Evolutionary conservation across 345 rosid species (phyloP).

Genomic region (Bruguiera gymnorhiza): DNA sequence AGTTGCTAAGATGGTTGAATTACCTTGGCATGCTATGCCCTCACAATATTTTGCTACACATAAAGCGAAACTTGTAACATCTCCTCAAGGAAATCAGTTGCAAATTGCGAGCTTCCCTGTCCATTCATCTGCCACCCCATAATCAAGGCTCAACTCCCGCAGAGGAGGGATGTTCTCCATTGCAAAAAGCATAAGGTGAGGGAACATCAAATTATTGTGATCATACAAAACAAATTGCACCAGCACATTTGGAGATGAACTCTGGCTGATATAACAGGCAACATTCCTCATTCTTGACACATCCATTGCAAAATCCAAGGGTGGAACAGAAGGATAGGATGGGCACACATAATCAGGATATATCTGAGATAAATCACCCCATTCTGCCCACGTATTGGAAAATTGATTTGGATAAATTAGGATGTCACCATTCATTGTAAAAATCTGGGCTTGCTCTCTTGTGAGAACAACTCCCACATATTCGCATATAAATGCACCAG

Average conservation of each 20-base stretch:
- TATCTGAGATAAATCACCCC: slow-evolving; percentile 88
- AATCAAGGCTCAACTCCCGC: slow-evolving; percentile 89
- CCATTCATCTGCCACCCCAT: slow-evolving; percentile 83
- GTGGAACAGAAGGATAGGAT: slow-evolving; percentile 63
- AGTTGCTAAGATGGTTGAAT: background rate
- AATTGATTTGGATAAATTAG: slow-evolving; percentile 73
- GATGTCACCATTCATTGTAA: slow-evolving; percentile 76
- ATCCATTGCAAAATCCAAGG: slow-evolving; percentile 90
- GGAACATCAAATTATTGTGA: slow-evolving; percentile 84
- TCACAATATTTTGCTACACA: slow-evolving; percentile 17
- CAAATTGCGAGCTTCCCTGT: slow-evolving; percentile 75
- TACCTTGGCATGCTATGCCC: slow-evolving; percentile 38
- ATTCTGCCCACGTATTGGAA: slow-evolving; percentile 61
- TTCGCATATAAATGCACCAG: slow-evolving; percentile 89
- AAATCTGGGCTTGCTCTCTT: slow-evolving; percentile 74
- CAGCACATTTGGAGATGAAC: slow-evolving; percentile 74
- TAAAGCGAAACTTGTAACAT: slow-evolving; percentile 7
- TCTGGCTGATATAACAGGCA: slow-evolving; percentile 91
- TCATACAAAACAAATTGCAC: slow-evolving; percentile 82
- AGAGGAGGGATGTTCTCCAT: slow-evolving; percentile 86
- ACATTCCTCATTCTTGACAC: slow-evolving; percentile 92
- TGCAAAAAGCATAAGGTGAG: slow-evolving; percentile 89
- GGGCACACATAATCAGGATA: slow-evolving; percentile 51
- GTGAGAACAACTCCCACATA: slow-evolving; percentile 87
- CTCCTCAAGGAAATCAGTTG: slow-evolving; percentile 37